Evolutionary conservation across 768 basidiomycete genomes (phyloP).

Genomic region (Xerocomellus dryophilus): DNA sequence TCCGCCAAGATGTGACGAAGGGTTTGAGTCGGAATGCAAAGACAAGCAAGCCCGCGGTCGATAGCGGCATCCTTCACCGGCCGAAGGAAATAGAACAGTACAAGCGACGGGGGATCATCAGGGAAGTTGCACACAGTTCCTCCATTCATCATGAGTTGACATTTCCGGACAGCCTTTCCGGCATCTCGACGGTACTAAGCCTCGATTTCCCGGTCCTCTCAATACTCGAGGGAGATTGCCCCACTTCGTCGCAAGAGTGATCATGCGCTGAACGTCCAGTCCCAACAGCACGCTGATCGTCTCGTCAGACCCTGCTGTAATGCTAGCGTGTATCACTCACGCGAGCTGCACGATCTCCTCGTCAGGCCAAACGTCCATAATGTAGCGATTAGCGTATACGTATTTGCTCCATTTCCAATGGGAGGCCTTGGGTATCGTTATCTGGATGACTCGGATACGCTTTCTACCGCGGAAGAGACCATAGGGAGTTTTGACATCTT

Average conservation of each 20-base stretch:
- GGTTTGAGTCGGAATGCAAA: background rate
- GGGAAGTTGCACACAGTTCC: background rate
- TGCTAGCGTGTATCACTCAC: background rate
- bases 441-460: no score
- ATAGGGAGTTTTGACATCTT: no score
- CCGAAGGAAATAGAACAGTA: background rate
- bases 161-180: rapidly evolving
- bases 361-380: no score
- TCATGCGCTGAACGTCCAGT: background rate
- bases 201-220: background rate
- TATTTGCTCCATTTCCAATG: no score
- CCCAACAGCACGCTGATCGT: background rate
- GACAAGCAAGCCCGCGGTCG: background rate
- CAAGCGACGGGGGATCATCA: background rate
- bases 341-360: no score
- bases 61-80: no score
- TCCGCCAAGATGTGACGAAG: background rate
- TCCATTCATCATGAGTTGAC: background rate
- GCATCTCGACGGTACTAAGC: rapidly evolving
- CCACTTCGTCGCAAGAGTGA: background rate
- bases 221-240: background rate
- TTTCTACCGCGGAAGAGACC: no score
- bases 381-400: no score
- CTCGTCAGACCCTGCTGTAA: background rate
- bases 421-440: no score